Conservation (phyloP, 2,329 filamentous ascomycete species). For the Neofusicoccum sp. region DNA sequence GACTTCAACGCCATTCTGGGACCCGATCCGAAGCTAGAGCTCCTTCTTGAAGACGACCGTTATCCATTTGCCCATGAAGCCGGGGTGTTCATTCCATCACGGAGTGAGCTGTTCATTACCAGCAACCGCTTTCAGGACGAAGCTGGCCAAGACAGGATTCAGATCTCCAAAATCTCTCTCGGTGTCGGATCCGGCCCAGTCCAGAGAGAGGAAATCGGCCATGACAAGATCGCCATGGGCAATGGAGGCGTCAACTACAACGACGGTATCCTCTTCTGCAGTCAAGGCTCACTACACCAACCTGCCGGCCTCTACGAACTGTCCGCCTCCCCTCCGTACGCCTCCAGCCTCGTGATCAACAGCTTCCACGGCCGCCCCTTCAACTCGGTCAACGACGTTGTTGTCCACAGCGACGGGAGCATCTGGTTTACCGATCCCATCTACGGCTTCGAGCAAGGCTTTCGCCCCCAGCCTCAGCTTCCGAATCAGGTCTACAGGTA, state of each 20-base stretch:
- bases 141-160: constrained; percentile 24
- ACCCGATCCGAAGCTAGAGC: constrained; percentile 21
- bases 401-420: constrained; percentile 38
- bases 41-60: constrained; percentile 28
- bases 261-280: constrained; percentile 33
- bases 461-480: constrained; percentile 26
- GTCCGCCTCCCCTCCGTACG: constrained; percentile 25
- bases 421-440: constrained; percentile 50
- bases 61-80: constrained; percentile 52
- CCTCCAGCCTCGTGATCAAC: constrained; percentile 34
- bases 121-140: constrained; percentile 33
- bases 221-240: constrained; percentile 18
- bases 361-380: constrained; percentile 46
- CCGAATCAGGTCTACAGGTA: constrained; percentile 39
- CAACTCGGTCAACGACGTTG: constrained; percentile 41
- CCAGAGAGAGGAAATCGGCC: constrained; percentile 7
- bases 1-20: neutral
- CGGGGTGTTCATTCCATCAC: constrained; percentile 34
- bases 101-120: constrained; percentile 38
- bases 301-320: constrained; percentile 33
- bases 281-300: constrained; percentile 30
- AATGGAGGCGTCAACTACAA: constrained; percentile 34
- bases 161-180: constrained; percentile 21
- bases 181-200: neutral
- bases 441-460: constrained; percentile 26